phyloP scores from a whole-genome alignment of 129 eudicot species.

The Chrysanthemum seticuspe region DNA sequence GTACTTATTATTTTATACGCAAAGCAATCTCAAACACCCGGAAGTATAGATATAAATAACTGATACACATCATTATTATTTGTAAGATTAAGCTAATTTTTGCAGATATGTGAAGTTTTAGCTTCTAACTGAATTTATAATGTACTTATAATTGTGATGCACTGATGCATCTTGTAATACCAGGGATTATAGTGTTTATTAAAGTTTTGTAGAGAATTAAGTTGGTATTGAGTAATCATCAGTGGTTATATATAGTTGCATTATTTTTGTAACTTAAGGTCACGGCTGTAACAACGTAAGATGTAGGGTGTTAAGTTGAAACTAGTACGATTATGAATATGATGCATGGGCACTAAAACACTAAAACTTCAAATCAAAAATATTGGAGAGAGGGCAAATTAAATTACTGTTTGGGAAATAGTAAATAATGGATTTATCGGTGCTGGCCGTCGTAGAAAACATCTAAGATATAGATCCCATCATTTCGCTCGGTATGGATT shows the following conservation, averaged over 20 bases:
- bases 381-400: background rate
- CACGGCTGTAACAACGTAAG: background rate
- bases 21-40: too few species aligned
- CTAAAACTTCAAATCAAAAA: background rate
- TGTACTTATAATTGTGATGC: background rate
- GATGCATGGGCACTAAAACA: conserved; percentile 2
- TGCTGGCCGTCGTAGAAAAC: background rate
- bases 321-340: conserved; percentile 18
- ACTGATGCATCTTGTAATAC: too few species aligned
- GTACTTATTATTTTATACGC: too few species aligned
- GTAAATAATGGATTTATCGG: background rate
- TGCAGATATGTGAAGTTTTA: background rate
- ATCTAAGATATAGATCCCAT: background rate
- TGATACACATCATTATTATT: background rate
- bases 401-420: background rate
- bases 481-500: background rate
- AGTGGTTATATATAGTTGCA: conserved; percentile 13
- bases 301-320: conserved; percentile 11
- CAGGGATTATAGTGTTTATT: background rate
- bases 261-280: conserved; percentile 11
- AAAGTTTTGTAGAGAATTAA: conserved; percentile 3
- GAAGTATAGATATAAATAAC: too few species aligned
- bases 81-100: background rate
- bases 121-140: conserved; percentile 7
- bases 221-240: background rate